Base-by-base conservation (phyloP, 148 eudicot species). In the Chenopodium quinoa region DNA sequence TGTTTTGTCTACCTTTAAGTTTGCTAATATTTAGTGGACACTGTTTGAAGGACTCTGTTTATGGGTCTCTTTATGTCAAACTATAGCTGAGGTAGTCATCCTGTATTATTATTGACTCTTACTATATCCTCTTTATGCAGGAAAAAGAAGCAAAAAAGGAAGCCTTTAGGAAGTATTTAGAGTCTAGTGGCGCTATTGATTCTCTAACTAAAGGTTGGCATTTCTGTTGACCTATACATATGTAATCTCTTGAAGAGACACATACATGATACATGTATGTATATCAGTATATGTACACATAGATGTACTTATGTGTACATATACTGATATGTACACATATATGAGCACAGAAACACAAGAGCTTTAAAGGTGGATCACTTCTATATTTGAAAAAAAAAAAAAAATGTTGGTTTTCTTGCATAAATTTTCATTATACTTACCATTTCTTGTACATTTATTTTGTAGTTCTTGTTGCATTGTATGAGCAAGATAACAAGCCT, bases 141-240 rank as follows among this genome's bases (percentile, higher is more conserved):
- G 98, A 93, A 81, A 95, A 89, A 88, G 98, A 93, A 89, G 91
- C 93, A 14, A 95, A 95, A 88, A 95, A 93, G 85, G 98, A 95
- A 92, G 97, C 97, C 81, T 95, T 92, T 86, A 91, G 94, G 83
- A 95, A 89, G 90, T 95, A 95, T 75, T 83, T 95, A 67, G 98
- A 95, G 75, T 90, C 98, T 66, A 93, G 89, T 46, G 98, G 98
- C 78, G 97, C 89, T 75, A 88, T 91, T 83, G 98, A 95, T 85
- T 92, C 93, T 78, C 85, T 95, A 79, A 95, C 97, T 9, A 95
- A 93, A 93, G 97, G 98, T 93, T 74, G 62, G 54, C 79, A 79
- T 40, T 69, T 56, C 27, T 20, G 5, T 73, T 27, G 47, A 67
- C 0, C 71, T 10, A 27, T 40, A 40, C 6, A 0, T 40, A 40